Base-by-base conservation (phyloP, 2,329 filamentous ascomycete genomes). In the Sclerotinia spermophila region DNA sequence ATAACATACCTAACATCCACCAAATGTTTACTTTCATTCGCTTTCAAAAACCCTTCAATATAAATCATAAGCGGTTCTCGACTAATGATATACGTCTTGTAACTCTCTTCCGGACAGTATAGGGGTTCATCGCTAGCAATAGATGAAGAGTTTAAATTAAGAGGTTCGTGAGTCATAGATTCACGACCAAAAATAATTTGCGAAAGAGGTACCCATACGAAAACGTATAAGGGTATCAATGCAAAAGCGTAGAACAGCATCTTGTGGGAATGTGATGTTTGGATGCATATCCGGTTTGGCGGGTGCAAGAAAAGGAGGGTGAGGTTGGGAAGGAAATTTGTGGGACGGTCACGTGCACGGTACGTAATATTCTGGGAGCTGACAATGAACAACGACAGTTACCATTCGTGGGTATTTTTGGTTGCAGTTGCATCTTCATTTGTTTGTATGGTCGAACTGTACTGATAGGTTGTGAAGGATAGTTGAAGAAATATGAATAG, bases 31-130 rank as follows among this genome's bases (percentile, higher is more conserved):
- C 82, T 81, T 77, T 89, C 86, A 1, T 78, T 74, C 1, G 75
- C 75, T 24, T 80, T 83, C 48, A 89, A 72, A 76, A 89, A 89
- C 48, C 82, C 80, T 75, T 87, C 85, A 61, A 89, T 83, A 77
- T 89, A 89, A 24, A 89, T 81, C 10, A 90, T 81, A 72, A 89
- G 77, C 3, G 87, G 87, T 59, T 84, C 82, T 24, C 83, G 79
- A 27, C 82, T 84, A 67, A 88, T 81, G 7, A 89, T 79, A 74
- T 86, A 84, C 2, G 84, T 79, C 21, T 75, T 74, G 67, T 77
- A 79, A 11, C 40, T 73, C 69, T 78, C 74, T 8, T 72, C 24
- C 11, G 76, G 73, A 69, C 78, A 79, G 24, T 71, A 72, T 42
- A 76, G 66, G 38, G 73, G 75, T 42, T 77, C 76, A 64, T 79